Evolutionary conservation across 192 early-diverging fungal genomes (phyloP), one percentile per base, ranked within the genome.

Genomic region (Globomyces pollinis-pini): DNA sequence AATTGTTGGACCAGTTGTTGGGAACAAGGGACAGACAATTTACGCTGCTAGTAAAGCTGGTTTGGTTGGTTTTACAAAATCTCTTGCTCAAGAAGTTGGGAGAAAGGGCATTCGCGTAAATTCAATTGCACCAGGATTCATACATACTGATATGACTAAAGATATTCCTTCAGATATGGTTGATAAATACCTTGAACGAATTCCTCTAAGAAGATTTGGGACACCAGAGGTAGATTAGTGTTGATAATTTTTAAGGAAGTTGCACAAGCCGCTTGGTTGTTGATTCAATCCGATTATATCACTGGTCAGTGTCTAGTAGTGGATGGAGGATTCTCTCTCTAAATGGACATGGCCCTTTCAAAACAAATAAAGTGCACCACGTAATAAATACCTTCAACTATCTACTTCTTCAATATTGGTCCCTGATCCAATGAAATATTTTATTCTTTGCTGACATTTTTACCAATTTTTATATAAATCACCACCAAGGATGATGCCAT

Each of bases 31-130:
- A 2, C 84, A 88, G 50, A 69, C 79, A 2, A 78, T 80, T 12
- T 95, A 95, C 67, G 78, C 84, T 55, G 91, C 93, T 0, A 79
- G 88, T 38, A 95, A 95, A 67, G 84, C 89, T 2, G 93, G 89
- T 5, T 15, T 50, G 3, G 55, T 33, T 44, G 85, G 88, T 21
- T 91, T 90, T 62, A 88, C 91, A 18, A 86, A 88, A 51, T 78
- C 89, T 3, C 68, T 93, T 16, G 88, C 93, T 6, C 84, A 79
- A 62, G 93, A 95, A 60, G 62, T 91, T 2, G 91, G 84, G 1
- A 76, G 81, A 11, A 64, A 71, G 1, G 76, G 79, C 12, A 75
- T 95, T 12, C 68, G 88, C 18, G 91, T 88, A 6, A 92, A 91
- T 73, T 76, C 78, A 3, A 80, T 95, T 65, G 85, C 89, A 8